Conservation (phyloP, 1,284 basidiomycete genomes). For the Marasmius tenuissimus region DNA sequence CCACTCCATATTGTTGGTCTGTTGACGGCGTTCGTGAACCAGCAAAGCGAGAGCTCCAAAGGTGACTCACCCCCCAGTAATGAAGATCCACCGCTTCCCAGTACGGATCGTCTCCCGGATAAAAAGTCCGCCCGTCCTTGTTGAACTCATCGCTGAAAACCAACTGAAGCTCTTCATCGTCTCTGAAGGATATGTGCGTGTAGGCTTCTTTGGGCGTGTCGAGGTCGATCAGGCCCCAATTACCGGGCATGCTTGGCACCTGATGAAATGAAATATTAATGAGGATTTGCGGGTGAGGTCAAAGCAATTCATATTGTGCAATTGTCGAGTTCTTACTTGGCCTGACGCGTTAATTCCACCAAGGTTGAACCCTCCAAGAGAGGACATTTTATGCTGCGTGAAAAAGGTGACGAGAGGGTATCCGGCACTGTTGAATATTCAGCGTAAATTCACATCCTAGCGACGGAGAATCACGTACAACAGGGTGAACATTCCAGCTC, state of each 20-base stretch:
- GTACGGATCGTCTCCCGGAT: slow-evolving; percentile 68
- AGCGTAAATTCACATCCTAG: slow-evolving; percentile 4
- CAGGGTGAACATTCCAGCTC: slow-evolving; percentile 60
- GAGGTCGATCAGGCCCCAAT: slow-evolving; percentile 73
- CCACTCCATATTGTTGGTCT: slow-evolving; percentile 55
- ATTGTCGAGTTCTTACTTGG: slow-evolving; percentile 48
- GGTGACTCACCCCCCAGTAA: slow-evolving; percentile 42
- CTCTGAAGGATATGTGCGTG: slow-evolving; percentile 57
- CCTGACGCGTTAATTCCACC: slow-evolving; percentile 83
- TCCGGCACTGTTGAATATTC: slow-evolving; percentile 55
- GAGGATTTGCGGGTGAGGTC: slow-evolving; percentile 44
- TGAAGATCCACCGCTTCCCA: slow-evolving; percentile 75
- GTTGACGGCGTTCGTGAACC: neutral
- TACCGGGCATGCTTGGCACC: slow-evolving; percentile 63
- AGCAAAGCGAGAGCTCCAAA: neutral
- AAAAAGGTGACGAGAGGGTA: slow-evolving; percentile 81
- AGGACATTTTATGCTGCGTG: slow-evolving; percentile 46
- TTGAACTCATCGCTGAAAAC: slow-evolving; percentile 94
- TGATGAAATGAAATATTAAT: slow-evolving; percentile 39
- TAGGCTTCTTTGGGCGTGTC: slow-evolving; percentile 70
- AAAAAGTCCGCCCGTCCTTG: slow-evolving; percentile 77
- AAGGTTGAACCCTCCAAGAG: slow-evolving; percentile 70
- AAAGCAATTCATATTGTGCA: slow-evolving; percentile 39
- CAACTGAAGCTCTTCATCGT: slow-evolving; percentile 56
- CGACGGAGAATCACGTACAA: slow-evolving; percentile 53